Evolutionary conservation across 2,329 filamentous ascomycete genomes (phyloP).

Genomic region (Seiridium unicorne): DNA sequence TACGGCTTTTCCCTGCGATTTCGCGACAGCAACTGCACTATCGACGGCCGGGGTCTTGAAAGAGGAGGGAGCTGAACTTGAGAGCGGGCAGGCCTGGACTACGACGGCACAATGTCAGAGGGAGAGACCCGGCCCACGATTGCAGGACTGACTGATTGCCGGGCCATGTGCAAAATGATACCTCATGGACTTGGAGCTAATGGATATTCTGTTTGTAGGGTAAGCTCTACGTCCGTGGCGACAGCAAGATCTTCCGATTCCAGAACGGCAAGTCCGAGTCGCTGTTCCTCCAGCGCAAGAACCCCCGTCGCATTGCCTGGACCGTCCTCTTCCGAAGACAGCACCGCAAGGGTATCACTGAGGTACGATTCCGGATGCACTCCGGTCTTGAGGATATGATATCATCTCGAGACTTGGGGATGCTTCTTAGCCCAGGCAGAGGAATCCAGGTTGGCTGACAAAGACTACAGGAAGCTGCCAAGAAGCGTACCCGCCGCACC

Average conservation of each 20-base stretch:
- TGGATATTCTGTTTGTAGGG: conserved; percentile 57
- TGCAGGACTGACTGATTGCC: not conserved
- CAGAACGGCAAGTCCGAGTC: conserved; percentile 99
- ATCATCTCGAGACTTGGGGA: not conserved
- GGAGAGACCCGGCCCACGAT: not conserved
- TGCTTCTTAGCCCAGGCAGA: no score
- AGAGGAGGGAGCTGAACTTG: not conserved
- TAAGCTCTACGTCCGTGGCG: conserved; percentile 99
- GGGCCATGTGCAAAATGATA: not conserved
- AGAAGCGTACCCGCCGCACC: conserved; percentile 97
- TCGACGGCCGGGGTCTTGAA: conserved; percentile 7
- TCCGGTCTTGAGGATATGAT: not conserved
- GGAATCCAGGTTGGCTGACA: conserved; percentile 32
- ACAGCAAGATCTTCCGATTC: conserved; percentile 99
- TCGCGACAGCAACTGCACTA: not conserved
- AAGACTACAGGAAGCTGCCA: conserved; percentile 85
- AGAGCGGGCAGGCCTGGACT: not conserved
- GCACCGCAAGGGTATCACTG: conserved; percentile 99
- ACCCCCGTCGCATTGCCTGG: conserved; percentile 99
- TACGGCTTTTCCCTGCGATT: conserved; percentile 35
- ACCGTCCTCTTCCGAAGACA: conserved; percentile 97
- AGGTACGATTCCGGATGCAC: conserved; percentile 61
- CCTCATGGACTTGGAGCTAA: conserved; percentile 6
- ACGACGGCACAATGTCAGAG: not conserved
- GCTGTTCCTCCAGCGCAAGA: conserved; percentile 99